phyloP scores from a whole-genome alignment of 2,329 filamentous ascomycete genomes.

The Diaporthe ampelina region DNA sequence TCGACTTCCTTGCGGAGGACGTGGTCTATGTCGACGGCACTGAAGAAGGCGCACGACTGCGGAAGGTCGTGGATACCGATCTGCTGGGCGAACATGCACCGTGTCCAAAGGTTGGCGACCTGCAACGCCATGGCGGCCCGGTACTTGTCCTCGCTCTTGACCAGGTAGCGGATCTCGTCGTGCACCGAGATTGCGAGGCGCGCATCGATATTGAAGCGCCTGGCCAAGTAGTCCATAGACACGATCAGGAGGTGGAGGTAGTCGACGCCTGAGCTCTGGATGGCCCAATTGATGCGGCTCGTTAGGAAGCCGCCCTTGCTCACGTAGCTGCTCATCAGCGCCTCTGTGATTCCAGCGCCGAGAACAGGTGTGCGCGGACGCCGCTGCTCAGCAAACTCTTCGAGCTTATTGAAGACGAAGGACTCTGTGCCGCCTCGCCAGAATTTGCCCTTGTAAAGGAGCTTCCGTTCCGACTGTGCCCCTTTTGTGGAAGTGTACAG shows the following conservation, averaged over 20 bases:
- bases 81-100: conserved; percentile 97
- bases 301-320: conserved; percentile 94
- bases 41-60: conserved; percentile 95
- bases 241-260: conserved; percentile 96
- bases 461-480: conserved; percentile 82
- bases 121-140: conserved; percentile 92
- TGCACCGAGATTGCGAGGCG: conserved; percentile 95
- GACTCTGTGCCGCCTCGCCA: conserved; percentile 98
- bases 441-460: conserved; percentile 81
- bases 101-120: conserved; percentile 94
- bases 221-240: conserved; percentile 91
- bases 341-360: conserved; percentile 95
- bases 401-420: conserved; percentile 97
- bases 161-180: conserved; percentile 96
- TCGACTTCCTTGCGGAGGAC: conserved; percentile 98
- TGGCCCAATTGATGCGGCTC: conserved; percentile 98
- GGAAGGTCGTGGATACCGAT: conserved; percentile 96
- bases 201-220: conserved; percentile 86
- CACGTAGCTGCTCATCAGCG: conserved; percentile 89
- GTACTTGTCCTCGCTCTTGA: conserved; percentile 88
- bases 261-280: conserved; percentile 96
- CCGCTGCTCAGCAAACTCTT: conserved; percentile 97
- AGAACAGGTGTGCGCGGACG: conserved; percentile 90
- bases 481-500: conserved; percentile 94
- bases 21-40: conserved; percentile 93